Percentiles rank a stretch among this genome's conserved stretches.
Conservation (phyloP, 2,329 filamentous ascomycete genomes). For the Aspergillus eucalypticola region DNA sequence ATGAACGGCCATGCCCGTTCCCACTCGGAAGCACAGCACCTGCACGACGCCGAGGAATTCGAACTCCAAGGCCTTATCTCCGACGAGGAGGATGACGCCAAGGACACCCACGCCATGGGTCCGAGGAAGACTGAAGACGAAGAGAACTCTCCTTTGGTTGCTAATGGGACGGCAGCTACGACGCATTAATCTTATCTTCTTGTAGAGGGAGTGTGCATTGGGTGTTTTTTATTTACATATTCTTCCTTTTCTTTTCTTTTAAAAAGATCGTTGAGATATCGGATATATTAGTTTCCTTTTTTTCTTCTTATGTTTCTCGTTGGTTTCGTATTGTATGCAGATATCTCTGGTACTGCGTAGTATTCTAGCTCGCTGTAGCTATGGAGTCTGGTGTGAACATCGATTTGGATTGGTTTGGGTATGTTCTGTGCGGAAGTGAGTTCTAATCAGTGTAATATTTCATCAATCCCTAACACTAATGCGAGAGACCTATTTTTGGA, state of each 20-base stretch:
- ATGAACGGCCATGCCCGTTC: constrained; percentile 49
- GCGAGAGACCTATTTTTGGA: not conserved
- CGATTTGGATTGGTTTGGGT: too few relatives aligned
- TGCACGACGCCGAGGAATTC: constrained; percentile 86
- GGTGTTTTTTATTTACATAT: not conserved
- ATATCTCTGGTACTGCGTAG: not conserved
- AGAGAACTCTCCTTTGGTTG: constrained; percentile 26
- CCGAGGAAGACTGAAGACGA: constrained; percentile 35
- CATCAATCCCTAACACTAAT: not conserved
- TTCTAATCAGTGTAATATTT: too few relatives aligned
- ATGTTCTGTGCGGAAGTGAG: too few relatives aligned
- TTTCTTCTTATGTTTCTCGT: too few relatives aligned
- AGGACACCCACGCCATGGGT: constrained; percentile 19
- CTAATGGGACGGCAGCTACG: constrained; percentile 16
- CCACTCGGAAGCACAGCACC: constrained; percentile 48
- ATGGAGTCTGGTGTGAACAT: too few relatives aligned
- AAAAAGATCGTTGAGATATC: too few relatives aligned
- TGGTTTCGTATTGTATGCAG: not conserved
- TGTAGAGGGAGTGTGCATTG: not conserved
- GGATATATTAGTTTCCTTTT: too few relatives aligned
- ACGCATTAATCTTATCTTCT: not conserved
- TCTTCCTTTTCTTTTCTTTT: not conserved
- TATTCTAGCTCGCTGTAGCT: too few relatives aligned
- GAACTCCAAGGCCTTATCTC: constrained; percentile 88
- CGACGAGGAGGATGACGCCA: constrained; percentile 71